phyloP scores from a whole-genome alignment of 2,329 filamentous ascomycete species.

The Paracoccidioides brasiliensis region DNA sequence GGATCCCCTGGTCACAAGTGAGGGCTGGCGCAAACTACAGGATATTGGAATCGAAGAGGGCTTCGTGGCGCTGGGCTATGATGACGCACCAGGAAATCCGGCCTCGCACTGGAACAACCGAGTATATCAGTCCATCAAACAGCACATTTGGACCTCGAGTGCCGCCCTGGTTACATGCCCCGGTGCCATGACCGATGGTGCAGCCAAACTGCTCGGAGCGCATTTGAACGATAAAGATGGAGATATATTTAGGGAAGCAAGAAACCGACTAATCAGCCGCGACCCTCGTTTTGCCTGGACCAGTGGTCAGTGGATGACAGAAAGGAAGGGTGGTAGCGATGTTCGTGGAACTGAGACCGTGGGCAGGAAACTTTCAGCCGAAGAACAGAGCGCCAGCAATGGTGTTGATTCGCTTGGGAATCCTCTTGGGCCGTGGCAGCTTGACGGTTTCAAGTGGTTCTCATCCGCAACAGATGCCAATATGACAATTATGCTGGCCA shows the following conservation, averaged over 20 bases:
- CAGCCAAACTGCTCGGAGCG: slow-evolving; percentile 14
- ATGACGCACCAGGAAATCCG: slow-evolving; percentile 1
- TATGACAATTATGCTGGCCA: slow-evolving; percentile 52
- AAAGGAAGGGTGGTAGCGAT: slow-evolving; percentile 55
- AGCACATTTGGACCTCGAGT: slow-evolving; percentile 15
- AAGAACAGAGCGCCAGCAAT: slow-evolving; percentile 16
- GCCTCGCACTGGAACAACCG: slow-evolving; percentile 12
- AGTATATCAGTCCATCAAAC: slow-evolving; percentile 15
- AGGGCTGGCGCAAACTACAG: slow-evolving; percentile 17
- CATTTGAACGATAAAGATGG: slow-evolving; percentile 14
- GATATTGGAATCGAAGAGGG: slow-evolving; percentile 16
- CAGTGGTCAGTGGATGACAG: slow-evolving; percentile 68
- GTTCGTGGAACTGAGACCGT: slow-evolving; percentile 55
- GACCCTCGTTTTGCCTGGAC: slow-evolving; percentile 45
- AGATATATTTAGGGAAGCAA: slow-evolving; percentile 12
- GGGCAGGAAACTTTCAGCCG: slow-evolving; percentile 28
- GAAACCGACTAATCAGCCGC: slow-evolving; percentile 36
- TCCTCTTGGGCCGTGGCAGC: slow-evolving; percentile 44
- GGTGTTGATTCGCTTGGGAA: slow-evolving; percentile 18
- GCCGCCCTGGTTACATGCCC: slow-evolving; percentile 18
- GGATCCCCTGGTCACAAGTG: slow-evolving; percentile 16
- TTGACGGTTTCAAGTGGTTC: slow-evolving; percentile 59
- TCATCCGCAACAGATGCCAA: slow-evolving; percentile 51
- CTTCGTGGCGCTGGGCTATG: slow-evolving; percentile 15
- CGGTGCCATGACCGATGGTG: slow-evolving; percentile 19